Evolutionary conservation across 805 yeast species (phyloP), one percentile per base, ranked within the genome.

Genomic region (Isabelozyma gotoi): DNA sequence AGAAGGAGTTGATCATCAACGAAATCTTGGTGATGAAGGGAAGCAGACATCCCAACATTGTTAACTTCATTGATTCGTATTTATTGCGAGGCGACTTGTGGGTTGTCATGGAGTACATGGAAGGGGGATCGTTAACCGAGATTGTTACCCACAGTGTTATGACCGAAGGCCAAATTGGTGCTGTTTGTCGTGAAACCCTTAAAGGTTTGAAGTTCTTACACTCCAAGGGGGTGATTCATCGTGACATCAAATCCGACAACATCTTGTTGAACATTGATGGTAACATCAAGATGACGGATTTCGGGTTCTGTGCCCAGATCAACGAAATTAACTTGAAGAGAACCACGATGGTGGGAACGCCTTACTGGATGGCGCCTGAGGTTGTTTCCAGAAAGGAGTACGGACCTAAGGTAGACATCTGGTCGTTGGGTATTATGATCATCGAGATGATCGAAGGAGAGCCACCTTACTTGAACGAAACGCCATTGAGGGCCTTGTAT

Each of bases 341-440:
- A 62, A 90, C 96, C 3, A 94, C 99, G 4, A 89, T 94, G 96
- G 99, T 94, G 14, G 99, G 99, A 12, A 94, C 99, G 0, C 99
- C 99, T 11, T 94, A 94, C 63, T 94, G 99, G 99, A 94, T 94
- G 99, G 99, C 99, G 0, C 99, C 99, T 1, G 99, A 94, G 64
- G 97, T 94, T 42, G 97, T 94, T 19, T 82, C 91, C 15, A 81
- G 95, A 54, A 91, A 90, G 63, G 97, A 91, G 59, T 94, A 94
- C 60, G 99, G 96, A 29, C 94, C 96, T 38, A 91, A 94, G 62
- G 96, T 94, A 36, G 99, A 94, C 67, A 84, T 94, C 39, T 94
- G 99, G 99, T 89, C 97, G 6, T 70, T 94, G 49, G 99, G 99
- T 52, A 94, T 94, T 51, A 94, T 94, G 98, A 84, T 88, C 16